Evolutionary conservation across 805 yeast genomes (phyloP).

Genomic region (Lachancea kluyveri): DNA sequence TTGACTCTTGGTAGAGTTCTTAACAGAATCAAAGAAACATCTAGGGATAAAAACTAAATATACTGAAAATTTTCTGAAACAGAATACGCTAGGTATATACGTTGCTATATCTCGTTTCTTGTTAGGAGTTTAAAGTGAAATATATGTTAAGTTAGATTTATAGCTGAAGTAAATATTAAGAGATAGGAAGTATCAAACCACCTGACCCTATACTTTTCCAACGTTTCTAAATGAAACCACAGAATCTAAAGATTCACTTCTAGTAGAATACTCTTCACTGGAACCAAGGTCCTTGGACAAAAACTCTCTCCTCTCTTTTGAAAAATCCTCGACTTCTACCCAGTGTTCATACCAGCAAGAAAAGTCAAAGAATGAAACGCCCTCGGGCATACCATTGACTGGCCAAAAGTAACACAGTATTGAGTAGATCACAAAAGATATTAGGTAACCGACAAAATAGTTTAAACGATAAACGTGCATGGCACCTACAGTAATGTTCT

Average conservation of each 20-base stretch:
- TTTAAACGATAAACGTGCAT: slow-evolving; percentile 63
- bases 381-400: slow-evolving; percentile 37
- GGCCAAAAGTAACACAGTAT: slow-evolving; percentile 49
- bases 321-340: slow-evolving; percentile 59
- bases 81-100: too few relatives aligned
- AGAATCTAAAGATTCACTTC: neutral
- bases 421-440: slow-evolving; percentile 52
- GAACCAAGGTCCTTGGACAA: neutral
- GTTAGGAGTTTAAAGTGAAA: too few relatives aligned
- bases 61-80: too few relatives aligned
- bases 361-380: slow-evolving; percentile 22
- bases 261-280: neutral
- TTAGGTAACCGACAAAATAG: slow-evolving; percentile 68
- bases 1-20: too few relatives aligned
- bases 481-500: slow-evolving; percentile 74
- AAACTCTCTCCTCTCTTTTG: slow-evolving; percentile 23
- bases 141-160: too few relatives aligned
- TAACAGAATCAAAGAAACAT: too few relatives aligned
- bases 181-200: too few relatives aligned
- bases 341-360: slow-evolving; percentile 50
- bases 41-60: too few relatives aligned
- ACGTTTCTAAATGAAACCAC: neutral
- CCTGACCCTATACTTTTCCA: neutral
- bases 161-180: too few relatives aligned
- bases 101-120: too few relatives aligned